phyloP scores from a whole-genome alignment of 371 early-diverging fungal species.

The Gilbertella persicaria region DNA sequence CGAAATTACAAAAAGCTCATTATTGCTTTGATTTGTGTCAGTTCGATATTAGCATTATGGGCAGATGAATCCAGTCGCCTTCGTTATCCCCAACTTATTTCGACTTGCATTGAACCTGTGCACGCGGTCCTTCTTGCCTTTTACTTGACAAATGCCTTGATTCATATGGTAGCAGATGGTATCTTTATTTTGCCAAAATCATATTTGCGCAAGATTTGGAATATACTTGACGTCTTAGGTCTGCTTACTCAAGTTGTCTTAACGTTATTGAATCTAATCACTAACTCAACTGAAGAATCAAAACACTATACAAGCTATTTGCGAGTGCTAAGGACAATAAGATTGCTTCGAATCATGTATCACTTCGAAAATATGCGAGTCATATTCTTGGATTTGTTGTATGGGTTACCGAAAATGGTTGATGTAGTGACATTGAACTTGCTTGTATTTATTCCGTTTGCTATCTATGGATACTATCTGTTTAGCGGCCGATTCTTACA shows the following conservation, averaged over 20 bases:
- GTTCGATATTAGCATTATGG: constrained; percentile 40
- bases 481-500: constrained; percentile 44
- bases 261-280: constrained; percentile 11
- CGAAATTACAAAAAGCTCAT: constrained; percentile 41
- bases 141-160: constrained; percentile 39
- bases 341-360: constrained; percentile 46
- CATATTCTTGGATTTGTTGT: constrained; percentile 47
- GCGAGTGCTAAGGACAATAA: constrained; percentile 38
- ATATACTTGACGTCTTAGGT: constrained; percentile 39
- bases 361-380: constrained; percentile 48
- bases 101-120: constrained; percentile 23
- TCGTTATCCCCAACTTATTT: not conserved
- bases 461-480: constrained; percentile 54
- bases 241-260: constrained; percentile 32
- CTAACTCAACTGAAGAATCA: not conserved
- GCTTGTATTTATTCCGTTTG: constrained; percentile 54
- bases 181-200: constrained; percentile 49
- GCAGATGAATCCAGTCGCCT: constrained; percentile 33
- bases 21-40: constrained; percentile 35
- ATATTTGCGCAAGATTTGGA: constrained; percentile 49
- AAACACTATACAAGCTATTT: constrained; percentile 9
- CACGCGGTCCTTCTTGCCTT: constrained; percentile 35
- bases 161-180: constrained; percentile 50
- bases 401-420: constrained; percentile 54
- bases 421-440: constrained; percentile 45